These are phyloP conservation scores for Glycine tomentella DNA, from an alignment of 306 rosid genomes.

Conservation along the genomic window DNA sequence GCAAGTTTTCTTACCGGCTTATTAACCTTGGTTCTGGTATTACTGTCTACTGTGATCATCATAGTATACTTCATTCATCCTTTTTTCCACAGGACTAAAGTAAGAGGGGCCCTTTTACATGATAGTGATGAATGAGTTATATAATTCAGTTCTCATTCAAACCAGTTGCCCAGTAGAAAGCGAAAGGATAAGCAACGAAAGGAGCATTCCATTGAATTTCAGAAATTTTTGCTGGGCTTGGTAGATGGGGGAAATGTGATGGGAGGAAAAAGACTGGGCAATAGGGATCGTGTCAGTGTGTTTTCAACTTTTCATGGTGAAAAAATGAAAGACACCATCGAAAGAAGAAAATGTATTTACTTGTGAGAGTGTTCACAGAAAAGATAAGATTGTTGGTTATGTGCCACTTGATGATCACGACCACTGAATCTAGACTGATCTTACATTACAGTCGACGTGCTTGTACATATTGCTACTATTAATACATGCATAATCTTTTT, in stretches of 20 bases:
- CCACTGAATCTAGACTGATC: constrained; percentile 42
- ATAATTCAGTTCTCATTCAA: not conserved
- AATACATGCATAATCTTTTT: constrained; percentile 15
- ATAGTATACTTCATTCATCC: no score
- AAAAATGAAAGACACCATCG: constrained; percentile 42
- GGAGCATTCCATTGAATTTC: constrained; percentile 43
- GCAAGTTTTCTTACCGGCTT: no score
- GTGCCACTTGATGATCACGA: constrained; percentile 16
- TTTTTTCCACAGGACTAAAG: no score
- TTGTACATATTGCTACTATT: constrained; percentile 30
- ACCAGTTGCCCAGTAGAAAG: constrained; percentile 19
- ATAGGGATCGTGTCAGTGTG: constrained; percentile 27
- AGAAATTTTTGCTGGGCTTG: constrained; percentile 53
- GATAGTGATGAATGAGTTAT: constrained; percentile 53
- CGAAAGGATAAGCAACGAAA: constrained; percentile 4
- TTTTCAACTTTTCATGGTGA: constrained; percentile 42
- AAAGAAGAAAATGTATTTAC: constrained; percentile 37
- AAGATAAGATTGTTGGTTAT: no score
- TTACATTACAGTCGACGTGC: constrained; percentile 21
- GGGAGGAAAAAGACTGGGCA: constrained; percentile 40
- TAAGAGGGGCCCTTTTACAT: constrained; percentile 67
- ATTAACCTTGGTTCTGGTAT: no score
- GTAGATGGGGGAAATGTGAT: constrained; percentile 50
- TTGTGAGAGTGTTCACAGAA: constrained; percentile 16
- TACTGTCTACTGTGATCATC: no score